These are phyloP conservation scores for Euphorbia lathyris DNA, from an alignment of 345 rosid species.

Conservation along the genomic window DNA sequence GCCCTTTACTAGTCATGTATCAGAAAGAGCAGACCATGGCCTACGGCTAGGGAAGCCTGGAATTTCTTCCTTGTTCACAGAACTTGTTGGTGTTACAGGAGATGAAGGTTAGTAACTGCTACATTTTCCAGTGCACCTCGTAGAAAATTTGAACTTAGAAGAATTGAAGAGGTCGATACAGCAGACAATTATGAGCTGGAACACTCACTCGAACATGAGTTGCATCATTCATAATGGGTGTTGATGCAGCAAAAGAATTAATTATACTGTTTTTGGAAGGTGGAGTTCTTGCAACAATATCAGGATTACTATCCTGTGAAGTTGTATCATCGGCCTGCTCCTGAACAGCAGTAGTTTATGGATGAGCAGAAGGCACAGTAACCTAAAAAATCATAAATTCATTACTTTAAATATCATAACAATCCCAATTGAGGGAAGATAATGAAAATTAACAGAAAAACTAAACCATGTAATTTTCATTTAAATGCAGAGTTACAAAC, in stretches of 20 bases:
- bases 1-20: constrained; percentile 53
- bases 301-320: constrained; percentile 65
- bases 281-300: constrained; percentile 52
- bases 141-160: constrained; percentile 47
- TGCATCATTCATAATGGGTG: constrained; percentile 50
- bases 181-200: constrained; percentile 49
- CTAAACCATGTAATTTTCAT: background rate
- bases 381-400: constrained; percentile 39
- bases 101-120: constrained; percentile 52
- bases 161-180: constrained; percentile 41
- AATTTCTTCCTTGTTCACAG: constrained; percentile 78
- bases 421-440: background rate
- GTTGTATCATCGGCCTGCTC: constrained; percentile 69
- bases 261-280: constrained; percentile 56
- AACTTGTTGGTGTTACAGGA: constrained; percentile 40
- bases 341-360: constrained; percentile 47
- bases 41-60: constrained; percentile 49
- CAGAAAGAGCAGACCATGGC: constrained; percentile 68
- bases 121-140: constrained; percentile 55
- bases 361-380: constrained; percentile 39
- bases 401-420: background rate
- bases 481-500: constrained; percentile 2
- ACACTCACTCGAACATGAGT: constrained; percentile 50
- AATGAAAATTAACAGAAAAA: background rate
- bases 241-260: constrained; percentile 52